A percentile compares a stretch with the other conserved stretches of the same genome.
phyloP scores from a whole-genome alignment of 208 protist genomes.

The Leptomonas pyrrhocoris region DNA sequence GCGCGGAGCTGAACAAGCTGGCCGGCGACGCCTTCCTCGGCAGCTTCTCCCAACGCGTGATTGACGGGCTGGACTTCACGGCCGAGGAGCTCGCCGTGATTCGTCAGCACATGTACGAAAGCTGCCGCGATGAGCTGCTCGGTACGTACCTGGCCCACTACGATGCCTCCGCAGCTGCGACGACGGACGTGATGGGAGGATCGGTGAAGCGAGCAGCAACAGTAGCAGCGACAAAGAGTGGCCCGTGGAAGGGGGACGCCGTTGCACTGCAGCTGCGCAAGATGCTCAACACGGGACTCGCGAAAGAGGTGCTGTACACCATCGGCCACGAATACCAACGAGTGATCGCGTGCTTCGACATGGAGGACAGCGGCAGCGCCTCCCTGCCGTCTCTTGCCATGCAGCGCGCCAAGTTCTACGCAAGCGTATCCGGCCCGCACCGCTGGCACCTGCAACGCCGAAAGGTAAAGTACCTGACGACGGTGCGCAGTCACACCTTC shows the following conservation, averaged over 20 bases:
- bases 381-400: constrained; percentile 10
- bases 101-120: constrained; percentile 61
- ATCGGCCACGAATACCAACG: constrained; percentile 77
- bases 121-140: constrained; percentile 73
- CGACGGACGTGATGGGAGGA: neutral
- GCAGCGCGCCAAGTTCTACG: constrained; percentile 24
- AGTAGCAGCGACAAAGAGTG: neutral
- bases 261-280: constrained; percentile 46
- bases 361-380: constrained; percentile 6
- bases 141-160: constrained; percentile 56
- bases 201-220: neutral
- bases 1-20: constrained; percentile 56
- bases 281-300: constrained; percentile 65
- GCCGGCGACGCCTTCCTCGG: constrained; percentile 71
- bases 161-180: constrained; percentile 12
- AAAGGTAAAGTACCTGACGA: constrained; percentile 47
- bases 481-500: constrained; percentile 68
- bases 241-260: constrained; percentile 16
- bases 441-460: constrained; percentile 37
- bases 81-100: constrained; percentile 75
- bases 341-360: constrained; percentile 56
- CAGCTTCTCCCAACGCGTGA: constrained; percentile 79
- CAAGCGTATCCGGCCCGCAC: constrained; percentile 41
- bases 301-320: constrained; percentile 73
- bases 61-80: constrained; percentile 82